phyloP scores from a whole-genome alignment of 2,329 filamentous ascomycete genomes.

The Talaromyces islandicus region DNA sequence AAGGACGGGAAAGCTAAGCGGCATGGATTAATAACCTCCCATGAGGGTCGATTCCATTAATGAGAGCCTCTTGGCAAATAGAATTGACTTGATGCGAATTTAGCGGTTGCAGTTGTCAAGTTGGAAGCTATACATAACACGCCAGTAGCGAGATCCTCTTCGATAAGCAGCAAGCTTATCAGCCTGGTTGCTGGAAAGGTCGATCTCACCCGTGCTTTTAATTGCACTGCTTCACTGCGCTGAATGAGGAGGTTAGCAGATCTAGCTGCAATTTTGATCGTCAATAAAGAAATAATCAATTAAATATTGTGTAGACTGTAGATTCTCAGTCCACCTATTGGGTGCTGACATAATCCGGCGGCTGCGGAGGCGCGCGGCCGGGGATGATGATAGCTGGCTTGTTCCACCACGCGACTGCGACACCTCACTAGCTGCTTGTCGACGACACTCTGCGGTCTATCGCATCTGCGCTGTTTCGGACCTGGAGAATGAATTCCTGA shows the following conservation, averaged over 20 bases:
- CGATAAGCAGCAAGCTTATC: not conserved
- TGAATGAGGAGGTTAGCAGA: not conserved
- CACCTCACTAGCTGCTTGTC: not conserved
- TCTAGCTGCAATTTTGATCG: not conserved
- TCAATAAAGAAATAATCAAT: not conserved
- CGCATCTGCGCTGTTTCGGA: conserved; percentile 4
- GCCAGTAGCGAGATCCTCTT: not conserved
- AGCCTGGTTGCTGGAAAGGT: not conserved
- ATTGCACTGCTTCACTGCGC: not conserved
- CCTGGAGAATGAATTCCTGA: conserved; percentile 8
- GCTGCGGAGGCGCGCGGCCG: not conserved
- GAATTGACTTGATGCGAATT: not conserved
- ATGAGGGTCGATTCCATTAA: not conserved
- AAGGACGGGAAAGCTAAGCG: no score
- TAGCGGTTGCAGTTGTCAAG: not conserved
- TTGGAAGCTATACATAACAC: not conserved
- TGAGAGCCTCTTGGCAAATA: not conserved
- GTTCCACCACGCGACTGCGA: conserved; percentile 4
- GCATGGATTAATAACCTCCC: no score
- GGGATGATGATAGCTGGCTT: conserved; percentile 10
- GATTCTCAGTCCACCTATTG: not conserved
- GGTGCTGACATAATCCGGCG: conserved; percentile 10
- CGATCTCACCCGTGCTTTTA: not conserved
- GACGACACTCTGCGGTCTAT: conserved; percentile 5
- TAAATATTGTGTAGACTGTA: not conserved